Evolutionary conservation across 495 filamentous ascomycete species (phyloP).

Genomic region (Xylona heveae): DNA sequence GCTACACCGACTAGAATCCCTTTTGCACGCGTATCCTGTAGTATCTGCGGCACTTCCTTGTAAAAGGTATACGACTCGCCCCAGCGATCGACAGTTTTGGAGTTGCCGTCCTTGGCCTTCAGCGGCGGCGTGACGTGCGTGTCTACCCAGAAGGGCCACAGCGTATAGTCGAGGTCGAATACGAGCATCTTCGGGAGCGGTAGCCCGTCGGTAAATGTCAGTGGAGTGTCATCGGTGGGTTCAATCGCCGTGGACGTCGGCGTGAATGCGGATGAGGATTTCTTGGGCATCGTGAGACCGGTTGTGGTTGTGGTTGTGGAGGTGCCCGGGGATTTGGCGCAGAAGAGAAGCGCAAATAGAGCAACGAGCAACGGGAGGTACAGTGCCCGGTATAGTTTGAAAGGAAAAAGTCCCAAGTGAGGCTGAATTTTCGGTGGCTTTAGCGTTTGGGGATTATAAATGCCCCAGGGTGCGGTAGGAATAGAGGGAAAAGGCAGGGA

Average conservation of each 20-base stretch:
- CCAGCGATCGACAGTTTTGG: conserved; percentile 26
- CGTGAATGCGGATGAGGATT: conserved; percentile 14
- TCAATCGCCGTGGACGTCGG: conserved; percentile 21
- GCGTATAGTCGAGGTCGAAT: conserved; percentile 92
- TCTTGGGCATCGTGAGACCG: too few relatives aligned
- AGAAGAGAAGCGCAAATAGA: too few relatives aligned
- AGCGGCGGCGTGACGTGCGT: conserved; percentile 74
- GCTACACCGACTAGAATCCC: conserved; percentile 53
- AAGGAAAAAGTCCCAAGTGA: too few relatives aligned
- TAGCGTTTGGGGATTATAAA: too few relatives aligned
- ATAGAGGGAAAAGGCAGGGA: too few relatives aligned
- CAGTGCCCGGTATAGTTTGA: too few relatives aligned
- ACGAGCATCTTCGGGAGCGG: conserved; percentile 71
- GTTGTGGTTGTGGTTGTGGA: too few relatives aligned
- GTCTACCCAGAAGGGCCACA: conserved; percentile 97
- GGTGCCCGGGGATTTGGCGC: too few relatives aligned
- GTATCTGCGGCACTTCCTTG: conserved; percentile 48
- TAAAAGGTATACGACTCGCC: conserved; percentile 73
- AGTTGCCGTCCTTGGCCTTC: conserved; percentile 35
- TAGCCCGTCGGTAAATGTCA: conserved; percentile 52
- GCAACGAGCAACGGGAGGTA: too few relatives aligned
- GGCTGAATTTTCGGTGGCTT: too few relatives aligned
- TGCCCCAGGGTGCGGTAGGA: too few relatives aligned
- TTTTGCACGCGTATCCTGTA: conserved; percentile 32
- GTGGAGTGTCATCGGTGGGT: conserved; percentile 23